Conservation (phyloP, 768 basidiomycete species). For the Hypsizygus marmoreus region DNA sequence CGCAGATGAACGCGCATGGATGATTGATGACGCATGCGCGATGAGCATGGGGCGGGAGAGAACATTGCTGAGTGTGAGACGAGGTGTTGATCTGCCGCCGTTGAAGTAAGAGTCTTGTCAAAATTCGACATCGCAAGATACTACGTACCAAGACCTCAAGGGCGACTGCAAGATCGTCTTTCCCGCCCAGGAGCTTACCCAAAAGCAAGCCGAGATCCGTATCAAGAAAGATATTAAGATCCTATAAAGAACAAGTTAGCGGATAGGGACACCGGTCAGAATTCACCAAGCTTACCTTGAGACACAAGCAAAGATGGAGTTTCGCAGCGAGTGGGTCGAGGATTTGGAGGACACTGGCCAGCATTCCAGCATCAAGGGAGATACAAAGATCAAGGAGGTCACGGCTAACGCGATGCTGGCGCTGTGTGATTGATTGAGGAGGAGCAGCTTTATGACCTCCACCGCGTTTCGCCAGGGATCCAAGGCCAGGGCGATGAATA, state of each 20-base stretch:
- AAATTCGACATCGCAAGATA: not conserved
- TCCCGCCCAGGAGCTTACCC: conserved; percentile 17
- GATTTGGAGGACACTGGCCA: conserved; percentile 14
- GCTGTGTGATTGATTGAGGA: conserved; percentile 14
- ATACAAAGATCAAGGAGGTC: conserved; percentile 21
- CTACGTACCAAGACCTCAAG: conserved; percentile 18
- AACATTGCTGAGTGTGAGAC: conserved; percentile 13
- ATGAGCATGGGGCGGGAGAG: conserved; percentile 18
- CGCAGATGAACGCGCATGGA: conserved; percentile 18
- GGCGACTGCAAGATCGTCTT: conserved; percentile 14
- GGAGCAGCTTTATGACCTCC: conserved; percentile 4
- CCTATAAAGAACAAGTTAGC: conserved; percentile 3
- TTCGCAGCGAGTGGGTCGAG: conserved; percentile 16
- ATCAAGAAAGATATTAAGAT: conserved; percentile 18
- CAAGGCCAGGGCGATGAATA: conserved; percentile 11
- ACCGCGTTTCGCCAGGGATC: conserved; percentile 10
- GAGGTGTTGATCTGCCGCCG: conserved; percentile 18
- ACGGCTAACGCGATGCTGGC: conserved; percentile 17
- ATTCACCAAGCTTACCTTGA: conserved; percentile 11
- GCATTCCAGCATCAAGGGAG: conserved; percentile 15
- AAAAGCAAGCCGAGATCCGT: conserved; percentile 17
- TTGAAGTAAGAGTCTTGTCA: not conserved
- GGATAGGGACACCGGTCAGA: not conserved
- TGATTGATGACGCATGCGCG: conserved; percentile 9
- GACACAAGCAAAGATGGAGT: conserved; percentile 19